A percentile compares a stretch with the other conserved stretches of the same genome.
Conservation (phyloP, 2,329 filamentous ascomycete species). For the Stachybotrys chlorohalonatus region DNA sequence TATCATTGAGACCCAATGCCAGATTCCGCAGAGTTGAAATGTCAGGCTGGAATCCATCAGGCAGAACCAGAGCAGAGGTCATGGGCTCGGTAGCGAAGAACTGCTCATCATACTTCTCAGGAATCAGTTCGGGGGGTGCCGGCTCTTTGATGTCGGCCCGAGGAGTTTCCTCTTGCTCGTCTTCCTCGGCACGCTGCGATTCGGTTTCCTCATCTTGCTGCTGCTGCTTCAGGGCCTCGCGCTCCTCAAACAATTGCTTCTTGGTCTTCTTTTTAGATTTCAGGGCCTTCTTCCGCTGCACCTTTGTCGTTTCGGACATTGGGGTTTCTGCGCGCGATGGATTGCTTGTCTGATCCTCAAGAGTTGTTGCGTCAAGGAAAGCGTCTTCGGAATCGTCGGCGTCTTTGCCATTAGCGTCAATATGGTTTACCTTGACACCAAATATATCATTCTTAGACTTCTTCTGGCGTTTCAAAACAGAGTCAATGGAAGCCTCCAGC, state of each 20-base stretch:
- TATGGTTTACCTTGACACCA: conserved; percentile 47
- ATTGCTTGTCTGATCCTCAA: conserved; percentile 31
- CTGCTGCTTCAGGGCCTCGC: conserved; percentile 49
- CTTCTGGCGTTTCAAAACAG: conserved; percentile 70
- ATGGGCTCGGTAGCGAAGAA: conserved; percentile 40
- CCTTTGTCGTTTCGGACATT: conserved; percentile 28
- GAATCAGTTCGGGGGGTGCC: conserved; percentile 25
- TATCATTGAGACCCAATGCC: conserved; percentile 33
- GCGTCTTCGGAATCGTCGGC: conserved; percentile 41
- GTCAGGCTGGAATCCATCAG: conserved; percentile 35
- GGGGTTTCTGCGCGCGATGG: conserved; percentile 39
- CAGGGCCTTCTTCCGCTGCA: conserved; percentile 44
- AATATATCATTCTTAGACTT: conserved; percentile 74
- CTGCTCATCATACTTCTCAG: conserved; percentile 40
- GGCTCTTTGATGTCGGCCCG: conserved; percentile 18
- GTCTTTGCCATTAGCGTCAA: conserved; percentile 39
- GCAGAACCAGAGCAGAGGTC: conserved; percentile 33
- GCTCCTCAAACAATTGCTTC: conserved; percentile 65
- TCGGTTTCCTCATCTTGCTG: conserved; percentile 37
- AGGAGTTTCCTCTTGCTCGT: conserved; percentile 26
- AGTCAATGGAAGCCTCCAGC: conserved; percentile 55
- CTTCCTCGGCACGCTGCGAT: conserved; percentile 25
- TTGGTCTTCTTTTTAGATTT: conserved; percentile 69
- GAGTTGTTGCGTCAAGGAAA: conserved; percentile 34
- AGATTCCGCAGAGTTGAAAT: conserved; percentile 35